Evolutionary conservation across 139 green algal species (phyloP).

Genomic region (Haematococcus lacustris): DNA sequence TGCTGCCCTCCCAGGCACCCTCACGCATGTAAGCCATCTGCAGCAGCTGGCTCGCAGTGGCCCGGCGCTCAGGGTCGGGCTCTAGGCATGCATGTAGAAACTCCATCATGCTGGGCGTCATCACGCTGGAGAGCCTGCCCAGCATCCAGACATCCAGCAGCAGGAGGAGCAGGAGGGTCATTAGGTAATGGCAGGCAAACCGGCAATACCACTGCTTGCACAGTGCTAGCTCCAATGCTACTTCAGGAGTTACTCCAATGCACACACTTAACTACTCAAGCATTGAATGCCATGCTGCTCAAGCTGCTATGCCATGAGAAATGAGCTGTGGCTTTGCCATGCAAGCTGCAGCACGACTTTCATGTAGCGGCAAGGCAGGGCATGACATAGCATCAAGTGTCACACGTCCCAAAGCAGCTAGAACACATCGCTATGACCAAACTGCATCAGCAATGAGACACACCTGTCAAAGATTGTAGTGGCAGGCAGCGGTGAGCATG

Average conservation of each 20-base stretch:
- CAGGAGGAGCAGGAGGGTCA: background rate
- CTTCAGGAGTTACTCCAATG: background rate
- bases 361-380: background rate
- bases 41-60: conserved; percentile 40
- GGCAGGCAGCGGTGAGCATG: background rate
- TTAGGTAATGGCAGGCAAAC: no score
- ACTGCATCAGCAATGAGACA: background rate
- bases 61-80: conserved; percentile 35
- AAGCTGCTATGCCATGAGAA: no score
- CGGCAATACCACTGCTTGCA: background rate
- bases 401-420: no score
- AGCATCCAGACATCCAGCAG: background rate
- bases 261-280: background rate
- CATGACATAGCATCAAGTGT: no score
- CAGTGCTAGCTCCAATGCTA: background rate
- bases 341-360: background rate
- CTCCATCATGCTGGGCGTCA: conserved; percentile 21
- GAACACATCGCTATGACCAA: no score
- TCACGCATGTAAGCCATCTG: conserved; percentile 42
- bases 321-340: background rate
- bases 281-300: background rate
- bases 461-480: conserved; percentile 4
- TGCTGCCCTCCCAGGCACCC: conserved; percentile 8
- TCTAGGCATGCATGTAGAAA: conserved; percentile 48
- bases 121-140: conserved; percentile 22